Evolutionary conservation across 2,329 filamentous ascomycete genomes (phyloP), one percentile per base, ranked within the genome.

Genomic region (Phoma herbarum): DNA sequence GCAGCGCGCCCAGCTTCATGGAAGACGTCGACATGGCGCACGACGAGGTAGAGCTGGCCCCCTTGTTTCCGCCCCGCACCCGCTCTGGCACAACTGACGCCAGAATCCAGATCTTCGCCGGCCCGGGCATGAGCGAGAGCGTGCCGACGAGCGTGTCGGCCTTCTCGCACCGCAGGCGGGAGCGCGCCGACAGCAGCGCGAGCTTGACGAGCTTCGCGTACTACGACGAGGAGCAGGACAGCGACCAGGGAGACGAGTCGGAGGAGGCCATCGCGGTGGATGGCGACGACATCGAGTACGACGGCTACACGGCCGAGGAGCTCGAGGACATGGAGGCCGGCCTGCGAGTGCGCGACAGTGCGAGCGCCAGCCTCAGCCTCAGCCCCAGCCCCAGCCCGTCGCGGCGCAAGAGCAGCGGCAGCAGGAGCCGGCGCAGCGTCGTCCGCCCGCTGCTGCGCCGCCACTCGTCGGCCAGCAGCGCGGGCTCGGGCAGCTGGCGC

Each of bases 21-120:
- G 92, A 92, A 66, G 92, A 97, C 77, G 93, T 98, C n/a, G 94
- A 97, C 76, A 98, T 99, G 95, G 94, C 95, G 20, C 92, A 96
- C 50, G 92, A 97, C 75, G 94, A 98, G 86, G 91, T 95, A 73
- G 71, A 76, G 67, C 71, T 76, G 64, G 65, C 50, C 25, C 66
- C 68, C 65, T 62, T 55, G 20, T 10, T 72, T 53, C 48, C 56
- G 52, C 12, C 8, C 20, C 65, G 54, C 28, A 54, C 63, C 47
- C 65, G 44, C 31, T 35, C 64, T 62, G 52, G 58, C 72, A 52
- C 72, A 71, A 68, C 74, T 77, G 73, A 77, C 73, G 70, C 62
- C 68, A 31, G 59, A 66, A 71, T 72, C 68, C 69, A 86, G 84
- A 86, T 96, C 46, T 99, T 94, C 79, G 90, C 94, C 23, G 95